Evolutionary conservation across 208 protist species (phyloP), one percentile per base, ranked within the genome.

Genomic region (Leishmania lainsoni): DNA sequence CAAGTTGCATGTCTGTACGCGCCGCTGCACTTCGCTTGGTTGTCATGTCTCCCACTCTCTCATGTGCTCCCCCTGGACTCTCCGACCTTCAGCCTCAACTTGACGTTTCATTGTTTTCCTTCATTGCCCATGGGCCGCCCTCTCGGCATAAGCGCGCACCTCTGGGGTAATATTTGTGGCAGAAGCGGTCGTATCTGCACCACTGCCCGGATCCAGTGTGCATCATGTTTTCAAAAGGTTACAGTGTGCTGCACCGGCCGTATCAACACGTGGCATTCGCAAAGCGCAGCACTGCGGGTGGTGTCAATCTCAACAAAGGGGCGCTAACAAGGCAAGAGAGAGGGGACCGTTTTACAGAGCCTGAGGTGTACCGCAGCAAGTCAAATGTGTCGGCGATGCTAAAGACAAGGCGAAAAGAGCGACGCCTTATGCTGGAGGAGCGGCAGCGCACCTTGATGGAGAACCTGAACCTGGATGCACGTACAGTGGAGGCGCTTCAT

Each of bases 281-380:
- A 22, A 85, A 81, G 78, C 90, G 91, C 2, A 81, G 83, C 54
- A 77, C 73, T 14, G 68, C 80, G 2, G 89, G 87, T 22, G 89
- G 90, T 26, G 70, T 94, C 51, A 93, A 93, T 48, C 16, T 88
- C 0, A 95, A 97, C 72, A 85, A 87, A 5, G 92, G 92, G 12
- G 72, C 87, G 0, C 78, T 97, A 1, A 92, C 84, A 5, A n/a
- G 61, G 5, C 32, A 20, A 1, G 92, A 97, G 51, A 80, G 75
- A 39, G 94, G 94, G 16, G 94, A 97, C 81, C 86, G 85, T 52
- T 95, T 95, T 73, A 91, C 94, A 2, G 92, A 97, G 29, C 91
- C 89, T 12, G 71, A 78, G 14, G 91, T 95, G 72, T 97, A 97
- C 81, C 87, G 87, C 12, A 97, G 84, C 78, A 86, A 77, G 42